Evolutionary conservation across 2,329 filamentous ascomycete species (phyloP).

Genomic region (Simplicillium sp.): DNA sequence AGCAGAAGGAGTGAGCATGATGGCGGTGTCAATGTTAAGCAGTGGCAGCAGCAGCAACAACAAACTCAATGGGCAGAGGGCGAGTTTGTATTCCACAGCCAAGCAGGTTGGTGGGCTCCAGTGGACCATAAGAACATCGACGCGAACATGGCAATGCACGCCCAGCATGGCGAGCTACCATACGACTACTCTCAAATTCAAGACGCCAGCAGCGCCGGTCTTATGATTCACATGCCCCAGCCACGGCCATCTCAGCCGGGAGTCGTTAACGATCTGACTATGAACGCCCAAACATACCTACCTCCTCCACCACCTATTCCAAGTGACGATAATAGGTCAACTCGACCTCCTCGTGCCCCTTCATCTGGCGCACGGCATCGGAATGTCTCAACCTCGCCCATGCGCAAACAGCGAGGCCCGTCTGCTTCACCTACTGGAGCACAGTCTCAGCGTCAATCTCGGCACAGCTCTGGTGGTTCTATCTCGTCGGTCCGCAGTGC

Average conservation of each 20-base stretch:
- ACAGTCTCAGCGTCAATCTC: constrained; percentile 16
- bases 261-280: constrained; percentile 23
- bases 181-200: constrained; percentile 11
- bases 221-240: constrained; percentile 47
- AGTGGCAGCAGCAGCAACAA: constrained; percentile 10
- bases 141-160: constrained; percentile 17
- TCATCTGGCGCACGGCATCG: constrained; percentile 43
- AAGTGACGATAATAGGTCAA: constrained; percentile 19
- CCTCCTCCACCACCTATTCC: constrained; percentile 20
- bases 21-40: constrained; percentile 13
- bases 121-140: constrained; percentile 22
- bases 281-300: constrained; percentile 24
- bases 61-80: constrained; percentile 9
- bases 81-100: constrained; percentile 20
- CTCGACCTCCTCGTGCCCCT: constrained; percentile 39
- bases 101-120: constrained; percentile 15
- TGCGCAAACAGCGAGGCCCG: constrained; percentile 32
- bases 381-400: constrained; percentile 24
- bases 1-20: constrained; percentile 20
- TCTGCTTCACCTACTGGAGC: constrained; percentile 26
- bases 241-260: constrained; percentile 26
- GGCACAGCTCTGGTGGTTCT: constrained; percentile 29
- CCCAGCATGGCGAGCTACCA: constrained; percentile 6
- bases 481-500: constrained; percentile 23
- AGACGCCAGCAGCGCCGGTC: constrained; percentile 24